Evolutionary conservation across 306 rosid species (phyloP), one percentile per base, ranked within the genome.

Genomic region (Crataegus laevigata): DNA sequence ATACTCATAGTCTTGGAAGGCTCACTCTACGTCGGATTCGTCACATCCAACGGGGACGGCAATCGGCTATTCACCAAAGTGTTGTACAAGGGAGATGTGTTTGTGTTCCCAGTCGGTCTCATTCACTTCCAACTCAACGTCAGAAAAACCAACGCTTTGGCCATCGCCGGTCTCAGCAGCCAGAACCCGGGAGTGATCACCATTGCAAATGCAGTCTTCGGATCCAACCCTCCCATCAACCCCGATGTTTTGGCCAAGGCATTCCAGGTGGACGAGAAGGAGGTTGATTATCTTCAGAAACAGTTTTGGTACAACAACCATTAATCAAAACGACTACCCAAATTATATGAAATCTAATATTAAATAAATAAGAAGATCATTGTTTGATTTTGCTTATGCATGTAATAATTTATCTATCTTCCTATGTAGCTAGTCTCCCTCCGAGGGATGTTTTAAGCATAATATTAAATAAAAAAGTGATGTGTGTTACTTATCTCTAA

Each of bases 11-110:
- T 69, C 29, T 0, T 18, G 21, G 74, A 69, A 69, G 74, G 74
- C 28, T 8, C 74, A 28, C 74, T 69, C 62, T 51, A 50, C 61
- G 74, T 69, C 54, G 74, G 74, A 59, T 69, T 69, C 61, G 74
- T 69, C 61, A 19, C 74, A 18, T 69, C 74, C 45, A 65, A 65
- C 2, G 1, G 3, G 3, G 4, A 10, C 24, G 26, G 19, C 17
- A 65, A 65, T 21, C 6, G 12, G 4, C 69, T 65, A 8, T 65
- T 65, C 69, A 65, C 69, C 50, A 34, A 65, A 21, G 69, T 65
- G 47, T 34, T 65, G 47, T 8, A 34, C 69, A 32, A 32, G 69
- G 69, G 69, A 11, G 69, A 65, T 34, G 47, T 65, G 69, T 50
- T 69, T 11, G 62, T 69, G 42, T 50, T 69, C 74, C 74, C 74